Base-by-base conservation (phyloP, 306 rosid species). In the Quercus alba region DNA sequence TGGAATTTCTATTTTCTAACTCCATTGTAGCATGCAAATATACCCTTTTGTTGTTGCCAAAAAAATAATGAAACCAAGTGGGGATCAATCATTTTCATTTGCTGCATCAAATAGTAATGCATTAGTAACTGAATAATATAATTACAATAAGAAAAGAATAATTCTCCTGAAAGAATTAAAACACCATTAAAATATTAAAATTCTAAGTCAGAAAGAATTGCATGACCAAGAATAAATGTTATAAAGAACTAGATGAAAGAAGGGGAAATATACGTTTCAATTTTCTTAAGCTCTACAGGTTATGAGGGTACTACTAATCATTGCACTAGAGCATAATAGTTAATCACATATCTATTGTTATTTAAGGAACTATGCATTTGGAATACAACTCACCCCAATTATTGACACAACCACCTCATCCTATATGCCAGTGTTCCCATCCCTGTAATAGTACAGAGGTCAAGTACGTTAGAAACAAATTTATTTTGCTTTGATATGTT, bases 21-120 rank as follows among this genome's bases (percentile, higher is more conserved):
- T 92, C 97, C 97, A 85, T 74, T 11, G 97, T 86, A 51, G 89
- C 73, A 83, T 91, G 97, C 77, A 94, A 87, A 86, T 91, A 92
- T 17, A 87, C 92, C 81, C 92, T 89, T 85, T 87, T 81, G 77
- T 91, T 92, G 68, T 91, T 75, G 77, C 92, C 98, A 35, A 73
- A 94, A 91, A 73, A 94, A 91, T 6, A 97, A 77, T 13, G 98
- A 88, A 78, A 91, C 95, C 89, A 94, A 90, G 93, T 94, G 97
- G 58, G 98, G 98, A 83, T 92, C 97, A 80, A 94, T 84, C 78
- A 94, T 72, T 84, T 91, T 94, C 70, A 92, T 93, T 19, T 97
- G 97, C 98, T 92, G 97, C 94, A 88, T 38, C 46, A 88, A 86
- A 87, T 15, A 63, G 64, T 44, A 68, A 28, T 5, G 58, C 26